A percentile compares a stretch with the other conserved stretches of the same genome.
These are phyloP conservation scores for Lepiota venenata DNA, from an alignment of 768 basidiomycete species.

Conservation along the genomic window DNA sequence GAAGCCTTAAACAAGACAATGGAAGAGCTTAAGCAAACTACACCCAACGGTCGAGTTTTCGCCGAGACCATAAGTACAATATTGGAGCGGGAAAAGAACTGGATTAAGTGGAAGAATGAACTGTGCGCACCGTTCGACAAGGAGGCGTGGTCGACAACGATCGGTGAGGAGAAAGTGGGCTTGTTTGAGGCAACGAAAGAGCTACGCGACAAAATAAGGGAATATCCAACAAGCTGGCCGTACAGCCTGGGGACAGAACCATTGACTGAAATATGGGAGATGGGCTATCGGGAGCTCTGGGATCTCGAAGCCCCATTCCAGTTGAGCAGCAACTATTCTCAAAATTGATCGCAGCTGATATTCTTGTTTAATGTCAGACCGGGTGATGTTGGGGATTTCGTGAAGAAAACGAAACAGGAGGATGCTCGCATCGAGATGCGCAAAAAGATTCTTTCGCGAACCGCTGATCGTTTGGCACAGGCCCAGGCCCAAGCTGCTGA, in stretches of 20 bases:
- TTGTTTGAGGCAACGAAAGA: slow-evolving; percentile 61
- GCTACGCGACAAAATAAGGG: slow-evolving; percentile 49
- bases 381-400: slow-evolving; percentile 72
- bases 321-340: slow-evolving; percentile 34
- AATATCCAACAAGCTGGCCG: slow-evolving; percentile 58
- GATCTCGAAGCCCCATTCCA: slow-evolving; percentile 67
- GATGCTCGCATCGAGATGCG: slow-evolving; percentile 58
- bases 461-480: slow-evolving; percentile 25
- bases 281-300: slow-evolving; percentile 64
- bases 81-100: slow-evolving; percentile 82
- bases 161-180: slow-evolving; percentile 47
- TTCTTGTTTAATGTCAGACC: slow-evolving; percentile 37
- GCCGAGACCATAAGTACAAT: slow-evolving; percentile 70
- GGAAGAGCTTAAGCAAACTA: slow-evolving; percentile 66
- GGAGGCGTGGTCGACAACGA: slow-evolving; percentile 52
- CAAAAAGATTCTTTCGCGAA: slow-evolving; percentile 34
- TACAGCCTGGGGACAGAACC: slow-evolving; percentile 66
- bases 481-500: slow-evolving; percentile 24
- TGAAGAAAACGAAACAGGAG: slow-evolving; percentile 66
- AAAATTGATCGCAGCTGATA: slow-evolving; percentile 6
- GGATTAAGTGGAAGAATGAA: slow-evolving; percentile 89
- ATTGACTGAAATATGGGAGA: slow-evolving; percentile 79
- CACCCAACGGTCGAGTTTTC: slow-evolving; percentile 75
- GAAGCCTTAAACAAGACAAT: slow-evolving; percentile 58
- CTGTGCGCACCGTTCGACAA: slow-evolving; percentile 78